A percentile compares a stretch with the other conserved stretches of the same genome.
Evolutionary conservation across 2,329 filamentous ascomycete genomes (phyloP).

Genomic region (Fusarium sulawesiense): DNA sequence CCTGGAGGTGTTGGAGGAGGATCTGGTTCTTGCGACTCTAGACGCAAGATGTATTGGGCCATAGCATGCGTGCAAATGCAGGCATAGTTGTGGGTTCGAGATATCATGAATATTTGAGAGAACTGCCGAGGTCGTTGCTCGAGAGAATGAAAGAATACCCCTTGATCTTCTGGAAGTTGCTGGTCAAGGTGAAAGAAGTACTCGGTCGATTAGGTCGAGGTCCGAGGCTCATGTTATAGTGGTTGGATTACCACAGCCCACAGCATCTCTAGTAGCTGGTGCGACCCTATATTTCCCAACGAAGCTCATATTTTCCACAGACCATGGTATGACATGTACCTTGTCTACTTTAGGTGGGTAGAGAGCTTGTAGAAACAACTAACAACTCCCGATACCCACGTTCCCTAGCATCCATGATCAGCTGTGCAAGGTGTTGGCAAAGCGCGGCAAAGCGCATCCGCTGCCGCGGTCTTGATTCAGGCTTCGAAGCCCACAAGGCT

Average conservation of each 20-base stretch:
- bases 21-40: slow-evolving; percentile 37
- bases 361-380: slow-evolving; percentile 19
- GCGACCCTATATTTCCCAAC: slow-evolving; percentile 27
- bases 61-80: slow-evolving; percentile 4
- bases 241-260: slow-evolving; percentile 14
- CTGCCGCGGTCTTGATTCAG: slow-evolving; percentile 20
- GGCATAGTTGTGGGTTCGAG: neutral
- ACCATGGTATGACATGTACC: slow-evolving; percentile 37
- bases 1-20: slow-evolving; percentile 47
- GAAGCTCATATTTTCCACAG: slow-evolving; percentile 36
- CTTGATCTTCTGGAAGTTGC: neutral
- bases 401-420: slow-evolving; percentile 33
- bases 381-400: slow-evolving; percentile 24
- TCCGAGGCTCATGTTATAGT: slow-evolving; percentile 39
- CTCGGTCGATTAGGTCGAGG: slow-evolving; percentile 8
- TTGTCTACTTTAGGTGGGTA: slow-evolving; percentile 14
- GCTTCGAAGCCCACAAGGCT: neutral
- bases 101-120: slow-evolving; percentile 13
- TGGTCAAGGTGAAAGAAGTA: neutral
- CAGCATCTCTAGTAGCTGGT: slow-evolving; percentile 19
- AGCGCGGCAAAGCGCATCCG: slow-evolving; percentile 33
- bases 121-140: neutral
- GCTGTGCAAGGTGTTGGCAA: slow-evolving; percentile 35
- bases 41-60: slow-evolving; percentile 9
- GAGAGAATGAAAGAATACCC: neutral